These are phyloP conservation scores for Alternaria gaisen DNA, from an alignment of 2,329 filamentous ascomycete species.

Conservation along the genomic window DNA sequence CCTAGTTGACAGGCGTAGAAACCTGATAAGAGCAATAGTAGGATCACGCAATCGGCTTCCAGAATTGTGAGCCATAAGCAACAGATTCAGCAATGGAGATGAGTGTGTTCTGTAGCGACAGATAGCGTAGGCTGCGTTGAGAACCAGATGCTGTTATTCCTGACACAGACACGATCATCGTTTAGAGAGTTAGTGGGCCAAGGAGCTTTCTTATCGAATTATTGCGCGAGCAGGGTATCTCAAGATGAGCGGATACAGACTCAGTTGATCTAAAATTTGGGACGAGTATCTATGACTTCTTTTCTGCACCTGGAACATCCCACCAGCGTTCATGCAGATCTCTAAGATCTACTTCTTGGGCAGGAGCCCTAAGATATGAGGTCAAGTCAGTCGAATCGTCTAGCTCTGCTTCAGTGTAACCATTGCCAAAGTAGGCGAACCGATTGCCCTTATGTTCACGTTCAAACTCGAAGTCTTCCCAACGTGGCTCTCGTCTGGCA, in stretches of 20 bases:
- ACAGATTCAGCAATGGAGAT: no score
- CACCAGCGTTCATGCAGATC: conserved; percentile 75
- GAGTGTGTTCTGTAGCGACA: background rate
- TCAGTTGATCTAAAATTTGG: background rate
- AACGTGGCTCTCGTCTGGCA: conserved; percentile 64
- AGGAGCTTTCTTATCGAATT: background rate
- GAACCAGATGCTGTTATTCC: background rate
- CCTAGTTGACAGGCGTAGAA: background rate
- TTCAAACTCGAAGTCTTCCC: conserved; percentile 68
- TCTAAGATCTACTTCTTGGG: conserved; percentile 65
- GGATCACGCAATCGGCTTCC: background rate
- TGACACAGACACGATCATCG: background rate
- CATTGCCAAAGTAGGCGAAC: conserved; percentile 73
- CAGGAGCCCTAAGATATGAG: conserved; percentile 66
- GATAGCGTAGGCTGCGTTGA: background rate
- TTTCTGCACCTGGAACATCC: conserved; percentile 39
- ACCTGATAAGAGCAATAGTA: background rate
- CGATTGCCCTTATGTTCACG: conserved; percentile 59
- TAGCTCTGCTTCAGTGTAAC: conserved; percentile 68
- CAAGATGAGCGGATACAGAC: background rate
- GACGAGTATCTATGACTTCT: conserved; percentile 16
- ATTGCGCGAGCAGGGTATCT: background rate
- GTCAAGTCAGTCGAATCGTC: conserved; percentile 68
- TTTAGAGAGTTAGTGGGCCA: background rate
- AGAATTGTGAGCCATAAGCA: background rate